Conservation (phyloP, 331 rosid genomes). For the Erythrophleum ivorense region DNA sequence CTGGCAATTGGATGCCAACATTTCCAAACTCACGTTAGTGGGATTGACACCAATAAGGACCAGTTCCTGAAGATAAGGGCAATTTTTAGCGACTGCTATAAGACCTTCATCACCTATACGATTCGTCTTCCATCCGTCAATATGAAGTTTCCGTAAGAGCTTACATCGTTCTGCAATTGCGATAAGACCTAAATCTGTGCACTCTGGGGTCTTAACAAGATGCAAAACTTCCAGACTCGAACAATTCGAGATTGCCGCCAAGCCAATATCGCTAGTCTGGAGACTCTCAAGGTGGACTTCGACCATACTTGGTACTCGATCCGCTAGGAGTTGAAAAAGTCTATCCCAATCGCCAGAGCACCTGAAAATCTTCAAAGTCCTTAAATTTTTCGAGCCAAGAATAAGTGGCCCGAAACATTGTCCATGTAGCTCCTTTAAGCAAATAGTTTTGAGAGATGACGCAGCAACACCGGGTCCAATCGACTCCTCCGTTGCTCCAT, state of each 20-base stretch:
- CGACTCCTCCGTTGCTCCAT: slow-evolving; percentile 54
- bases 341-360: slow-evolving; percentile 97
- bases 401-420: slow-evolving; percentile 89
- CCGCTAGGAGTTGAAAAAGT: slow-evolving; percentile 59
- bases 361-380: slow-evolving; percentile 81
- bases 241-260: slow-evolving; percentile 71
- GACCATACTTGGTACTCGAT: slow-evolving; percentile 53
- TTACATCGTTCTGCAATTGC: slow-evolving; percentile 81
- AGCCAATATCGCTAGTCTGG: slow-evolving; percentile 82
- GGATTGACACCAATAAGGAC: slow-evolving; percentile 64
- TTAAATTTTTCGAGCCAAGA: slow-evolving; percentile 76
- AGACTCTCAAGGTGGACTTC: slow-evolving; percentile 92
- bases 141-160: slow-evolving; percentile 87
- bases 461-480: slow-evolving; percentile 71
- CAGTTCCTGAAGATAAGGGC: slow-evolving; percentile 60
- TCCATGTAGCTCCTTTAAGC: slow-evolving; percentile 81
- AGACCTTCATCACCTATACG: slow-evolving; percentile 92
- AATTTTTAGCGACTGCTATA: slow-evolving; percentile 72
- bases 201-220: slow-evolving; percentile 89
- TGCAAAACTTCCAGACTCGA: slow-evolving; percentile 83
- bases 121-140: slow-evolving; percentile 95
- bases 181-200: slow-evolving; percentile 75
- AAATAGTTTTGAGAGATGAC: slow-evolving; percentile 62
- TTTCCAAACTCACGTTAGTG: slow-evolving; percentile 58
- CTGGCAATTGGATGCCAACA: slow-evolving; percentile 61